Base-by-base conservation (phyloP, 495 filamentous ascomycete genomes). In the Penicillium verhagenii region DNA sequence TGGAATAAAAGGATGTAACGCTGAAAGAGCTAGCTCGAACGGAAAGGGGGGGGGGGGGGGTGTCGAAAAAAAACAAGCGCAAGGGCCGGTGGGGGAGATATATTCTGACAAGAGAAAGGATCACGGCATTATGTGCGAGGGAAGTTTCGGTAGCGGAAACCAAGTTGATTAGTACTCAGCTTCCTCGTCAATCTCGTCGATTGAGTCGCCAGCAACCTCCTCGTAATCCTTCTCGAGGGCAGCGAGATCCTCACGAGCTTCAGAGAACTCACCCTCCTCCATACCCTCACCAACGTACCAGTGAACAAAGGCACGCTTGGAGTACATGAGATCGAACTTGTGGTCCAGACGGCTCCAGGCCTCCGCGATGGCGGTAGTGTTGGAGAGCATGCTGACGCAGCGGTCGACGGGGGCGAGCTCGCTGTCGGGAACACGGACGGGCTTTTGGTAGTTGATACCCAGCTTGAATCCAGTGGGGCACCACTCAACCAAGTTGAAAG, bases 251-350 rank as follows among this genome's bases (percentile, higher is more conserved):
- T 96, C 91, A 50, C 91, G 84, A 43, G 91, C 91, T 78, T 96
- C 91, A 52, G 84, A 87, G 76, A 96, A 96, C 75, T 96, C 91
- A 59, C 91, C 91, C 70, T 96, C 91, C 79, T 96, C 91, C 91
- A 96, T 96, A 75, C 91, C 91, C 75, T 96, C 91, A 63, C 91
- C 91, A 42, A 96, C 91, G 65, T 96, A 96, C 91, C 91, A 96
- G 73, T 96, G 91, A 14, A 96, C 91, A 67, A 96, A 96, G 38
- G 91, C 91, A 63, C 91, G 89, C 83, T 96, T 96, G 76, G 83
- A 89, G 79, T 96, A 95, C 91, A 96, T 96, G 59, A 96, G 88
- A 63, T 96, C 91, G 74, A 96, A 96, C 75, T 96, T 96, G 79
- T 90, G 85, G 72, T 93, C 89, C 25, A 96, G 79, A 58, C 90